Base-by-base conservation (phyloP, 176 grass and related monocot species). In the Cenchrus purpureus region DNA sequence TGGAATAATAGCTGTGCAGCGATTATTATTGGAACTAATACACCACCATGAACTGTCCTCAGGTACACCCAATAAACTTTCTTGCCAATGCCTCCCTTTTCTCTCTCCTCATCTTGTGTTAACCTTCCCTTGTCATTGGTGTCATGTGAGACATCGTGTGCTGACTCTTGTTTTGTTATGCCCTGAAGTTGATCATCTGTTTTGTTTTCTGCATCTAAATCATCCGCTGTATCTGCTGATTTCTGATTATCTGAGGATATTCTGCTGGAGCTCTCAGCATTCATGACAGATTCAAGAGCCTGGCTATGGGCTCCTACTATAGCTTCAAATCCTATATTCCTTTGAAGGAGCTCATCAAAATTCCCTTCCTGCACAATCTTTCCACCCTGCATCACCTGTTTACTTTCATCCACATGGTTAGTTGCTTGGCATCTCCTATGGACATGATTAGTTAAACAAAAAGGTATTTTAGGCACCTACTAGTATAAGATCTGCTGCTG, bases 361-460 rank as follows among this genome's bases (percentile, higher is more conserved):
- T 50, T 88, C 74, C 97, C 97, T 83, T 87, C 87, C 80, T 98
- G 97, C 31, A 86, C 81, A 73, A 94, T 94, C 54, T 83, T 94
- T 57, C 97, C 97, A 80, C 92, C 78, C 87, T 92, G 85, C 93
- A 98, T 96, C 71, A 98, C 93, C 97, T 98, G 84, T 98, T 85
- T 64, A 85, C 46, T 87, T 79, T 82, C 65, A 80, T 12, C 12
- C 52, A 28, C 50, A 16, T 34, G 31, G 60, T 87, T 70, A 88
- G 50, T 87, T 79, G 64, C 57, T 74, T 82, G 65, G 29, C 20
- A 68, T 63, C n/a, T n/a, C 58, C 28, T 79, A 48, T 66, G n/a
- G 54, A 80, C 44, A 84, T 51, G 15, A 81, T 77, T 46, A 10
- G 4, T 1, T 62, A 53, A 80, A 17, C 9, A 75, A 83, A 73